These are phyloP conservation scores for Podospora sp. DNA, from an alignment of 495 filamentous ascomycete species.

Conservation along the genomic window DNA sequence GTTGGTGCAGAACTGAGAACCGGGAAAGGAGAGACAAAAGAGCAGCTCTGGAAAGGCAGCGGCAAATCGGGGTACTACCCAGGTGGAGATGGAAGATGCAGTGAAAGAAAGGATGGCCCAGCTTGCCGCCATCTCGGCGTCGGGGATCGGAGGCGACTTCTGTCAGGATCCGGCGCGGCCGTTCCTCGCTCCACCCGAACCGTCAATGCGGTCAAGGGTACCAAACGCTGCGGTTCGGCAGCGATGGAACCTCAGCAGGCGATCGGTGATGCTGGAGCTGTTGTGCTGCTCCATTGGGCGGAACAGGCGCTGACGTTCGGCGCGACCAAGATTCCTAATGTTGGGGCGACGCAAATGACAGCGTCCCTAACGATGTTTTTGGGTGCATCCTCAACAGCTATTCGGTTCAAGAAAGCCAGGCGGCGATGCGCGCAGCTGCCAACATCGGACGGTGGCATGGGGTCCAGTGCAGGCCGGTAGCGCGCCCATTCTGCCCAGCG, in stretches of 20 bases:
- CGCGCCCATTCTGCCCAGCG: background rate
- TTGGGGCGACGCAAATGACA: background rate
- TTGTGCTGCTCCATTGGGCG: background rate
- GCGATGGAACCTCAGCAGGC: background rate
- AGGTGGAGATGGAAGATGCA: background rate
- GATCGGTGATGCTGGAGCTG: constrained; percentile 5
- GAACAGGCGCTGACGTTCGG: background rate
- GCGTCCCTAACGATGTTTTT: background rate
- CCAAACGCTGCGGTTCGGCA: background rate
- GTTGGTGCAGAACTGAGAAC: background rate
- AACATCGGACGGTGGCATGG: background rate
- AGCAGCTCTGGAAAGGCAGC: background rate
- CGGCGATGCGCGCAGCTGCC: background rate
- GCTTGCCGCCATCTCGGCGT: background rate
- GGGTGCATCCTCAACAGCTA: background rate
- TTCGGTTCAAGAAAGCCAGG: background rate
- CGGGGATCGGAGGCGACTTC: constrained; percentile 1
- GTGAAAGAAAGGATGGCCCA: background rate
- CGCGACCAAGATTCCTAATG: background rate
- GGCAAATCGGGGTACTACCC: background rate
- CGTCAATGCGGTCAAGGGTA: constrained; percentile 11
- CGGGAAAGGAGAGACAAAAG: background rate
- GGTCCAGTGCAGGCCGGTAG: background rate
- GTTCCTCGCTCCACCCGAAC: background rate
- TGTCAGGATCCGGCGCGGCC: constrained; percentile 1